Conservation (phyloP, 441 rosid species). For the Arabidopsis hybrid region DNA sequence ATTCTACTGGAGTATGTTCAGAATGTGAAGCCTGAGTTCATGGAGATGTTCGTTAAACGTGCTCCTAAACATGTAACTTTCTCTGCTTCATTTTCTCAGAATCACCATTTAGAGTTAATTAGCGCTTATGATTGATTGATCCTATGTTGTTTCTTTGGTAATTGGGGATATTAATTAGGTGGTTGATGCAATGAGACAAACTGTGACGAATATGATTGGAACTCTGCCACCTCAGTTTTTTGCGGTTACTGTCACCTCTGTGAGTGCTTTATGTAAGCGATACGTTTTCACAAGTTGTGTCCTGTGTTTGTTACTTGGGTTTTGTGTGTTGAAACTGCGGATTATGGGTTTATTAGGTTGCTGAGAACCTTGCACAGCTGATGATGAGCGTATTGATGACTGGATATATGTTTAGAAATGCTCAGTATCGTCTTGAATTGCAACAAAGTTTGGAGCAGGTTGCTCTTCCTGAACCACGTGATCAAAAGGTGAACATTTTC, state of each 20-base stretch:
- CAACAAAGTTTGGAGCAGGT: constrained; percentile 92
- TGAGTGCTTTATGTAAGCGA: constrained; percentile 50
- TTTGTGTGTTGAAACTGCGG: constrained; percentile 21
- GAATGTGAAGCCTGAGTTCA: constrained; percentile 94
- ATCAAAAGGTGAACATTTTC: constrained; percentile 55
- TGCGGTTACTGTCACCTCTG: constrained; percentile 81
- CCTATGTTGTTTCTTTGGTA: constrained; percentile 11
- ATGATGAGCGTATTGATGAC: constrained; percentile 98
- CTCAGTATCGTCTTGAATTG: constrained; percentile 87
- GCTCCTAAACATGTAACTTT: constrained; percentile 81
- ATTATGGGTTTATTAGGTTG: constrained; percentile 70
- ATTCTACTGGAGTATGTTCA: constrained; percentile 92
- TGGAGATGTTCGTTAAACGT: constrained; percentile 89
- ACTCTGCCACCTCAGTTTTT: constrained; percentile 92
- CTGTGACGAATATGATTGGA: constrained; percentile 95
- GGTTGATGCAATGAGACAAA: constrained; percentile 95
- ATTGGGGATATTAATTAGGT: constrained; percentile 52
- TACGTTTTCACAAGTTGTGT: neutral
- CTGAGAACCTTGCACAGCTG: constrained; percentile 96
- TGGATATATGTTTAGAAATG: constrained; percentile 97
- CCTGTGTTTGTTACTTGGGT: neutral
- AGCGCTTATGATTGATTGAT: constrained; percentile 2
- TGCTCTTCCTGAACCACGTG: constrained; percentile 79
- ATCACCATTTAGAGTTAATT: neutral
- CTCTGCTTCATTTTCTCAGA: neutral